A percentile compares a stretch with the other conserved stretches of the same genome.
These are phyloP conservation scores for Tylopilus subfusipes DNA, from an alignment of 768 basidiomycete genomes.

Conservation along the genomic window DNA sequence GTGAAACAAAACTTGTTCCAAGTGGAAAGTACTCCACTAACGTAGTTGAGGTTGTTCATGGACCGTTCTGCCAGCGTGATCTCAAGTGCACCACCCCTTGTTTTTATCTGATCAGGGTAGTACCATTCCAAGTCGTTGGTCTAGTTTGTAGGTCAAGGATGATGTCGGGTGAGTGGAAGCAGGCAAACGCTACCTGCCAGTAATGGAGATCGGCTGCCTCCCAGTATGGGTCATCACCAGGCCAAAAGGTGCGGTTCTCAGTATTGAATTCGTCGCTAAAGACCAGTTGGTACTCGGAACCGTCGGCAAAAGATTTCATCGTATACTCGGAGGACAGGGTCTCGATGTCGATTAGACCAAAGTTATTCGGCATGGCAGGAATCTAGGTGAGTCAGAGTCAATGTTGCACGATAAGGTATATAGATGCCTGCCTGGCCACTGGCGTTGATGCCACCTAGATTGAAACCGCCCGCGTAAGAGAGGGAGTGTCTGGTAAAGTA, in stretches of 20 bases:
- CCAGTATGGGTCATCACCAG: slow-evolving; percentile 86
- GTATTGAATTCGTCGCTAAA: slow-evolving; percentile 89
- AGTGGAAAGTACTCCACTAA: slow-evolving; percentile 64
- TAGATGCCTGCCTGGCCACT: slow-evolving; percentile 55
- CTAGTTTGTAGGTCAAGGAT: slow-evolving; percentile 27
- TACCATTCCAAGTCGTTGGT: slow-evolving; percentile 87
- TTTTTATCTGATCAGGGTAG: slow-evolving; percentile 74
- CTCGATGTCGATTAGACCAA: slow-evolving; percentile 69
- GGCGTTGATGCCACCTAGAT: slow-evolving; percentile 73
- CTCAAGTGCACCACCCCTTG: slow-evolving; percentile 67
- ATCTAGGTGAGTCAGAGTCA: slow-evolving; percentile 35
- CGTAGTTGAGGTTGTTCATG: slow-evolving; percentile 70
- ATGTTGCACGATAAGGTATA: neutral
- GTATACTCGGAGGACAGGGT: slow-evolving; percentile 64
- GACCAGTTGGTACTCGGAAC: slow-evolving; percentile 59
- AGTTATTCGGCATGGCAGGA: slow-evolving; percentile 58
- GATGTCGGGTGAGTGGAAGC: neutral
- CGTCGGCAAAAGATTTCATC: slow-evolving; percentile 48
- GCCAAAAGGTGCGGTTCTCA: slow-evolving; percentile 74
- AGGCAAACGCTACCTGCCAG: slow-evolving; percentile 49
- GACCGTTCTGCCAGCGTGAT: slow-evolving; percentile 66
- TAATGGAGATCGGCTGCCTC: slow-evolving; percentile 81
- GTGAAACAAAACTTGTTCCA: slow-evolving; percentile 97
- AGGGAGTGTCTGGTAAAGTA: slow-evolving; percentile 46
- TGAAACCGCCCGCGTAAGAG: slow-evolving; percentile 60